Evolutionary conservation across 176 grass and related monocot genomes (phyloP), one percentile per base, ranked within the genome.

Genomic region (Rhynchospora pubera): DNA sequence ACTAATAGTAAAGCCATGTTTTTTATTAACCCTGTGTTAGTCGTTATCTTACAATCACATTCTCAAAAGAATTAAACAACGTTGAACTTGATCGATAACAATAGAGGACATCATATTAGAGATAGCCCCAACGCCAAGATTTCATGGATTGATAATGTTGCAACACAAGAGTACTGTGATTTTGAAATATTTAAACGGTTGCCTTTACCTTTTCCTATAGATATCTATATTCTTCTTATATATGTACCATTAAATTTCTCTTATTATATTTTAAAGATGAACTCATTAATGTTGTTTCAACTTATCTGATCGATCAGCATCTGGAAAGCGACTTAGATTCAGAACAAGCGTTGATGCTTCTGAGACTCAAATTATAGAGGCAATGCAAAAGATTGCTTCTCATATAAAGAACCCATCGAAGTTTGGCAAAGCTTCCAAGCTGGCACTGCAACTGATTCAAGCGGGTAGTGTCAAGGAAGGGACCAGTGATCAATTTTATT

Each of bases 401-500:
- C 96, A 98, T 63, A 94, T 98, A 83, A 90, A 86, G 22, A 98
- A 98, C 69, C 86, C 85, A 84, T 92, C 87, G 3, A 98, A 98
- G 79, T 98, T 98, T 70, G 86, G 84, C 61, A 98, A 98, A 85
- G 96, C 96, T 12, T 98, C 96, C 9, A 98, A 98, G 71, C 72
- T 98, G 63, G 92, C 90, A 59, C 11, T 93, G 80, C 92, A 94
- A 56, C 88, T 98, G 72, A 91, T 95, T 23, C 90, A 93, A 51
- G 82, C 96, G 18, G 92, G 96, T 79, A 98, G 96, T 60, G 84
- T 98, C 63, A 93, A 98, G 55, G 71, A 86, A 66, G 96, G 87
- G 85, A 98, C 92, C 18, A 81, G 85, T 19, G 45, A 80, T 13
- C 81, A 94, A 46, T 98, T 98, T 82, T 98, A 91, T 88, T 83